Conservation (phyloP, 257 asterid species). For the Schizonepeta tenuifolia region DNA sequence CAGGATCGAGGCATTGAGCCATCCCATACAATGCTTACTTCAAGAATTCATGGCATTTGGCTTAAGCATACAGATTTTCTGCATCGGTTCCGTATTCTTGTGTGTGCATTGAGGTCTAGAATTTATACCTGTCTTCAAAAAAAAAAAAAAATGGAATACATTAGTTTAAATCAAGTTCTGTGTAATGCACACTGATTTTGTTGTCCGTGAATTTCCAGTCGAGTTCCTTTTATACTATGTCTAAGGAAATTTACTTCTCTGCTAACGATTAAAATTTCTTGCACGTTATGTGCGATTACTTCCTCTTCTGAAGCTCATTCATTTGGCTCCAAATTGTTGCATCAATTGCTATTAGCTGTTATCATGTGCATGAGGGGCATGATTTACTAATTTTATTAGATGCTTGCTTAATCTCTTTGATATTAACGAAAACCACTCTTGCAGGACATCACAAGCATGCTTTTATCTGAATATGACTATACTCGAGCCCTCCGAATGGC, state of each 20-base stretch:
- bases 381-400: not conserved
- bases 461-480: constrained; percentile 77
- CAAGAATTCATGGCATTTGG: not conserved
- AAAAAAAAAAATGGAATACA: too few species aligned
- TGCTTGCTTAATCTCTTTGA: constrained; percentile 20
- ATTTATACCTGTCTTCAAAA: not conserved
- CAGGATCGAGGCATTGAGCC: not conserved
- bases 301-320: not conserved
- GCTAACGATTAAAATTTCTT: not conserved
- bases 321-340: not conserved
- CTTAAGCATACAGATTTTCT: not conserved
- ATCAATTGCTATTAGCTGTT: not conserved
- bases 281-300: not conserved
- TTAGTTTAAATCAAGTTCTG: not conserved
- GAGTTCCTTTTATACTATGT: not conserved
- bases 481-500: constrained; percentile 81
- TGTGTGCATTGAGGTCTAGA: not conserved
- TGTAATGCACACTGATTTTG: not conserved
- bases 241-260: not conserved
- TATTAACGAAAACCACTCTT: constrained; percentile 8
- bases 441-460: constrained; percentile 56
- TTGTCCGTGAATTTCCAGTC: not conserved
- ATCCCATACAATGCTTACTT: not conserved
- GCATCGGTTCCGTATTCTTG: not conserved
- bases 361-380: not conserved